Evolutionary conservation across 352 stramenopile genomes (phyloP).

Genomic region (Phytophthora agathidicida): DNA sequence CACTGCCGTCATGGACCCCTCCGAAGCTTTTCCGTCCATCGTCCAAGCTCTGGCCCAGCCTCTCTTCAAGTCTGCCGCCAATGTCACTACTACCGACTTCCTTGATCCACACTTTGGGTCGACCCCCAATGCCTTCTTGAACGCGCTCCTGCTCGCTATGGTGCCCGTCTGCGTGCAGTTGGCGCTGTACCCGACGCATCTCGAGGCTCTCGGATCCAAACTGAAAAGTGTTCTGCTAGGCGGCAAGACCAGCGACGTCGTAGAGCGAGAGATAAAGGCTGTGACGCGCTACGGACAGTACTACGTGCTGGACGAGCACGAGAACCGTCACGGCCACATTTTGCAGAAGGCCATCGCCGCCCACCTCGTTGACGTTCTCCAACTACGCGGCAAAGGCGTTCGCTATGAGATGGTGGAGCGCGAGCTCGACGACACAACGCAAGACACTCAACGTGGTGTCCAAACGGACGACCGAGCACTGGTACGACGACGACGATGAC

Average conservation of each 20-base stretch:
- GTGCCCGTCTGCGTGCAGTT: slow-evolving; percentile 52
- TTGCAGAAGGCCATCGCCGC: slow-evolving; percentile 53
- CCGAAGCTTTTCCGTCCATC: slow-evolving; percentile 12
- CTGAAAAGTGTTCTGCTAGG: slow-evolving; percentile 14
- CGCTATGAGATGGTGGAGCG: slow-evolving; percentile 46
- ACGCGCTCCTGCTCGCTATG: slow-evolving; percentile 42
- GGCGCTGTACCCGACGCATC: slow-evolving; percentile 31
- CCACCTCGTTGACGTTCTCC: slow-evolving; percentile 38
- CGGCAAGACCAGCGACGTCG: slow-evolving; percentile 18
- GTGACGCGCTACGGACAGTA: slow-evolving; percentile 37
- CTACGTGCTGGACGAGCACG: slow-evolving; percentile 30
- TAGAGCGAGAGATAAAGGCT: slow-evolving; percentile 33
- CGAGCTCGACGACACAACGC: slow-evolving; percentile 25
- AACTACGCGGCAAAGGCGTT: slow-evolving; percentile 33
- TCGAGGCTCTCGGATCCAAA: slow-evolving; percentile 6
- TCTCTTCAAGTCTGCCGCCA: slow-evolving; percentile 17
- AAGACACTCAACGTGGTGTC: slow-evolving; percentile 13
- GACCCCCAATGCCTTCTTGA: slow-evolving; percentile 37
- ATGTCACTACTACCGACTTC: slow-evolving; percentile 13
- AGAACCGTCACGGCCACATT: slow-evolving; percentile 38
- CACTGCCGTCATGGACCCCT: slow-evolving; percentile 13
- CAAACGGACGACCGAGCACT: slow-evolving; percentile 1
- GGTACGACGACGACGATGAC: slow-evolving; percentile 24
- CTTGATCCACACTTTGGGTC: background rate
- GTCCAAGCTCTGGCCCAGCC: slow-evolving; percentile 16